phyloP scores from a whole-genome alignment of 2,329 filamentous ascomycete species.

The Stachybotrys echinatus region DNA sequence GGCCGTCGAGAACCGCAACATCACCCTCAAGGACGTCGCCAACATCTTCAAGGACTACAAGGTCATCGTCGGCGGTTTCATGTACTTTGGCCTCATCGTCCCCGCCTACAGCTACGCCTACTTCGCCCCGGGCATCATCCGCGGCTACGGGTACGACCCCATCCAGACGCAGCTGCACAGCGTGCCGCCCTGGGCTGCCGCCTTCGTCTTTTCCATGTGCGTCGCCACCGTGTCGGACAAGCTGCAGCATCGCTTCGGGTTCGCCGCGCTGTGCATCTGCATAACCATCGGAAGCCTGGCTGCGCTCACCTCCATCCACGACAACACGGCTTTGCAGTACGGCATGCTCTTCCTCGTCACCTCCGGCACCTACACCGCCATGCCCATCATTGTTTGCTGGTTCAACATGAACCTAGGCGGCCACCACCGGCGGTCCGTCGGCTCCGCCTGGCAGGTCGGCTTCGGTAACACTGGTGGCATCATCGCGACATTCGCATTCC shows the following conservation, averaged over 20 bases:
- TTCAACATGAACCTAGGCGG: slow-evolving; percentile 76
- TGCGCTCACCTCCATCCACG: slow-evolving; percentile 67
- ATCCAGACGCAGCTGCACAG: slow-evolving; percentile 55
- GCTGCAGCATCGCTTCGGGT: slow-evolving; percentile 67
- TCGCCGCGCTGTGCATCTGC: slow-evolving; percentile 62
- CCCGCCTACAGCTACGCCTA: slow-evolving; percentile 75
- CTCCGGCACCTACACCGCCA: slow-evolving; percentile 76
- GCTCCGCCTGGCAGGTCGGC: slow-evolving; percentile 70
- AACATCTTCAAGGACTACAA: slow-evolving; percentile 69
- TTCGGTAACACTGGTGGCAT: slow-evolving; percentile 79
- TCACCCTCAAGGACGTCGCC: slow-evolving; percentile 54
- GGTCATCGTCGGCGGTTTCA: slow-evolving; percentile 67
- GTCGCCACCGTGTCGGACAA: slow-evolving; percentile 69
- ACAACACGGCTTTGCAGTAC: slow-evolving; percentile 65
- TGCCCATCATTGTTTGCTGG: slow-evolving; percentile 84
- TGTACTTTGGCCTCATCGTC: slow-evolving; percentile 78
- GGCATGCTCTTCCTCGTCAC: slow-evolving; percentile 77
- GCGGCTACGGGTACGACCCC: slow-evolving; percentile 56
- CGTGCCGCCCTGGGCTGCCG: slow-evolving; percentile 57
- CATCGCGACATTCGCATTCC: slow-evolving; percentile 67
- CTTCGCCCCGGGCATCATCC: slow-evolving; percentile 69
- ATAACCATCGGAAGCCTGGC: slow-evolving; percentile 69
- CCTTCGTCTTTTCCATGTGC: slow-evolving; percentile 74
- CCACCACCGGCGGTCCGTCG: slow-evolving; percentile 65
- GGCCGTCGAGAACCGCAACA: slow-evolving; percentile 56